Base-by-base conservation (phyloP, 192 early-diverging fungal species). In the Rhizophagus sp. region DNA sequence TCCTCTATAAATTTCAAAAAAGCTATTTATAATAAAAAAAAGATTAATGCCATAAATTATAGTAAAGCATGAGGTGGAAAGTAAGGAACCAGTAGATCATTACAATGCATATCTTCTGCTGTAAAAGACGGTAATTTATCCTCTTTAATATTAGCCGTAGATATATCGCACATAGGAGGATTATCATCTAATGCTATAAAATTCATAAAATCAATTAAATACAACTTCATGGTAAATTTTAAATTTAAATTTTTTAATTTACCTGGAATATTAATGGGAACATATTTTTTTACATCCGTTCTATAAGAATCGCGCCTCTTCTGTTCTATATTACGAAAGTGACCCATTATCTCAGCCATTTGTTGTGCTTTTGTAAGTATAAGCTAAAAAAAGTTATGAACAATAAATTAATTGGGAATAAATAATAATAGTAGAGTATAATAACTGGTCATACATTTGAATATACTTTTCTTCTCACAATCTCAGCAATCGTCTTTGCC, bases 391-490 rank as follows among this genome's bases (percentile, higher is more conserved):
- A 34, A 13, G 12, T 52, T n/a, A 61, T 24, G 30, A 33, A 52
- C 0, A 33, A 9, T 49, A 13, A 27, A n/a, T 36, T 44, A 44
- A 41, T 17, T 0, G 17, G 15, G 3, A 8, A 8, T 4, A 4
- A 34, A 19, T 73, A 47, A 27, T 62, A 62, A 76, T 7, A 15
- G 25, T 10, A 13, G 74, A 22, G 11, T 9, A 62, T 33, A 36
- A 36, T 36, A 36, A 34, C 41, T 44, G 9, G 36, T 25, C n/a
- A 76, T 81, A 85, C 84, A 22, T 80, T 84, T 39, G 83, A 75
- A 65, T 87, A 89, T 76, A 88, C 88, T n/a, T 84, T 85, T 25
- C 88, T 67, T 68, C 88, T 85, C 19, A 89, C 86, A 65, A 88
- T 83, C 41, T 89, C 88, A 34, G 88, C 84, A 9, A 89, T 70